Evolutionary conservation across 495 filamentous ascomycete species (phyloP).

Genomic region (Neurospora sp.): DNA sequence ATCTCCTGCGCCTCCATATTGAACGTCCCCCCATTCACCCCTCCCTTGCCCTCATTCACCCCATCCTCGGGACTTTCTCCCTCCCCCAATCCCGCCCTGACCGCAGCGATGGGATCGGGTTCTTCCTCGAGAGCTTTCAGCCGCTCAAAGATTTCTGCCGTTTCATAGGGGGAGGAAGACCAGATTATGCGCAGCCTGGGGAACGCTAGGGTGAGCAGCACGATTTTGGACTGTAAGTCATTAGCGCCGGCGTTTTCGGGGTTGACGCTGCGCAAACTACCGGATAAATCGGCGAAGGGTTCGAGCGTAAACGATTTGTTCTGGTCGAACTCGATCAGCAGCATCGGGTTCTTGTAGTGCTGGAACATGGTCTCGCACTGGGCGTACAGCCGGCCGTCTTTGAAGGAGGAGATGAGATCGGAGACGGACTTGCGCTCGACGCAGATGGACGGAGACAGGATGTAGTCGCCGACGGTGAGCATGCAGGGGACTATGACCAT

Average conservation of each 20-base stretch:
- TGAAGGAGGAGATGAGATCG: constrained; percentile 84
- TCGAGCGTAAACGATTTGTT: constrained; percentile 96
- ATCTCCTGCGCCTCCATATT: constrained; percentile 70
- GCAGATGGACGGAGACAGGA: constrained; percentile 81
- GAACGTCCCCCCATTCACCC: constrained; percentile 29
- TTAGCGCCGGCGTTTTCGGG: constrained; percentile 43
- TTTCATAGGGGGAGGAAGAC: constrained; percentile 89
- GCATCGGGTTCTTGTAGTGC: constrained; percentile 82
- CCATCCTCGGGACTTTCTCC: constrained; percentile 41
- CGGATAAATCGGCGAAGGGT: constrained; percentile 73
- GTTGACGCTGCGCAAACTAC: constrained; percentile 45
- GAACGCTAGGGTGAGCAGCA: constrained; percentile 87
- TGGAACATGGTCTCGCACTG: constrained; percentile 91
- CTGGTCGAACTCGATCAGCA: constrained; percentile 95
- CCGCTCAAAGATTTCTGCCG: constrained; percentile 90
- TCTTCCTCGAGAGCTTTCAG: constrained; percentile 82
- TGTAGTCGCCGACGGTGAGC: constrained; percentile 94
- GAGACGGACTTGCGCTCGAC: constrained; percentile 88
- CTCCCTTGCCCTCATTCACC: neutral
- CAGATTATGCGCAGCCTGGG: constrained; percentile 84
- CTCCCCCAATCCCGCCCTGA: constrained; percentile 65
- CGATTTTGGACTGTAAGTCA: constrained; percentile 85
- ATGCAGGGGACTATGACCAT: constrained; percentile 86
- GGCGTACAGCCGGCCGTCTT: constrained; percentile 81
- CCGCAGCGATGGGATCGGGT: constrained; percentile 82